phyloP scores from a whole-genome alignment of 352 stramenopile species.

The Thraustochytrium sp. region DNA sequence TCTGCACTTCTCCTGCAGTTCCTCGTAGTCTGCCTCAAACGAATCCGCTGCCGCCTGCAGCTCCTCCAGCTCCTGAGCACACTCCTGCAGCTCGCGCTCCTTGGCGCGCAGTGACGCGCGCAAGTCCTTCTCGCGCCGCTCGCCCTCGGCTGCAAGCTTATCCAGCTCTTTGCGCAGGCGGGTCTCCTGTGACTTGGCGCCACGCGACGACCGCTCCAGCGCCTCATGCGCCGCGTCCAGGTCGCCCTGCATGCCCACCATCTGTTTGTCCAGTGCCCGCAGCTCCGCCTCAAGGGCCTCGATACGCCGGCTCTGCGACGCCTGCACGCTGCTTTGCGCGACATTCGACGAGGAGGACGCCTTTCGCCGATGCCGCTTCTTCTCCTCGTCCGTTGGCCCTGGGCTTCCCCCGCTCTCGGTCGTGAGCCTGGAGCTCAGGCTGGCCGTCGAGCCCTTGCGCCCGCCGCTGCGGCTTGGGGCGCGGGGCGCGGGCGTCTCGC shows the following conservation, averaged over 20 bases:
- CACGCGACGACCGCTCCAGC: not conserved
- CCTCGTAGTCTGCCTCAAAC: constrained; percentile 37
- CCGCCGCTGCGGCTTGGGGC: no score
- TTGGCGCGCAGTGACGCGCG: not conserved
- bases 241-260: constrained; percentile 19
- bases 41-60: not conserved
- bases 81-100: not conserved
- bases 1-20: not conserved
- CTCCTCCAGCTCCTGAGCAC: not conserved
- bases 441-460: no score
- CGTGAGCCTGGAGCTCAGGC: no score
- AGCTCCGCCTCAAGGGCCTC: constrained; percentile 26
- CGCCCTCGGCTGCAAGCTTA: not conserved
- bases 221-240: constrained; percentile 3
- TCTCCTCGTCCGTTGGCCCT: not conserved
- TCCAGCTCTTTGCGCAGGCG: constrained; percentile 25
- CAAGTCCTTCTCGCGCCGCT: not conserved
- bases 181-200: not conserved
- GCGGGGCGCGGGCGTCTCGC: no score
- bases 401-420: no score
- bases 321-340: not conserved
- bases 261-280: not conserved
- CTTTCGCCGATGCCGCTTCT: not conserved
- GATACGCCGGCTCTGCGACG: not conserved
- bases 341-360: not conserved